These are phyloP conservation scores for Penicillium brevicompactum DNA, from an alignment of 2,329 filamentous ascomycete genomes.

Conservation along the genomic window DNA sequence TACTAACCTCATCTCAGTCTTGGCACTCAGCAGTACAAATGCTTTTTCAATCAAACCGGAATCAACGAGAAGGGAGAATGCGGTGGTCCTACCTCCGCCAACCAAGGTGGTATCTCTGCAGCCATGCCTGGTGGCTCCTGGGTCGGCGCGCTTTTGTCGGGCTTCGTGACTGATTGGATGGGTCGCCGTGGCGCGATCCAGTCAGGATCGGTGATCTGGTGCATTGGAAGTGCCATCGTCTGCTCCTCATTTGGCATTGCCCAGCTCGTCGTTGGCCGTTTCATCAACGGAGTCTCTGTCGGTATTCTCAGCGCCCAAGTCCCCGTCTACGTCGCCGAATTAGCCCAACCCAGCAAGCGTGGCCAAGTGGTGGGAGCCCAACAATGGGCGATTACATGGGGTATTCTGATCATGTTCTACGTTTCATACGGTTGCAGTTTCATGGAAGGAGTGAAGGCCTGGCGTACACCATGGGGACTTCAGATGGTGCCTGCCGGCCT, in stretches of 20 bases:
- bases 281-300: slow-evolving; percentile 72
- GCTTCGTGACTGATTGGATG: slow-evolving; percentile 57
- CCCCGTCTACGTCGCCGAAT: slow-evolving; percentile 69
- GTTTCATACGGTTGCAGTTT: slow-evolving; percentile 64
- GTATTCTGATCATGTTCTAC: slow-evolving; percentile 70
- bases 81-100: slow-evolving; percentile 51
- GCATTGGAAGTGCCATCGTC: slow-evolving; percentile 62
- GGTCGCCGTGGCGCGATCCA: slow-evolving; percentile 58
- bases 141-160: slow-evolving; percentile 59
- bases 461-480: slow-evolving; percentile 67
- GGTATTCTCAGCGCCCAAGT: slow-evolving; percentile 74
- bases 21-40: slow-evolving; percentile 68
- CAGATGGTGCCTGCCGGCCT: slow-evolving; percentile 65
- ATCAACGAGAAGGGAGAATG: slow-evolving; percentile 30
- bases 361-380: slow-evolving; percentile 69
- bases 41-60: slow-evolving; percentile 66
- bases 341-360: slow-evolving; percentile 59
- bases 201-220: slow-evolving; percentile 54
- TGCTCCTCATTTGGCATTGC: slow-evolving; percentile 65
- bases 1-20: slow-evolving; percentile 39
- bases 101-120: slow-evolving; percentile 71
- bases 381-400: slow-evolving; percentile 75
- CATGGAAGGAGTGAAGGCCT: slow-evolving; percentile 60
- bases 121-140: slow-evolving; percentile 75
- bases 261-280: slow-evolving; percentile 71